Evolutionary conservation across 129 eudicot species (phyloP), one percentile per base, ranked within the genome.

Genomic region (Pseudognaphalium luteoalbum): DNA sequence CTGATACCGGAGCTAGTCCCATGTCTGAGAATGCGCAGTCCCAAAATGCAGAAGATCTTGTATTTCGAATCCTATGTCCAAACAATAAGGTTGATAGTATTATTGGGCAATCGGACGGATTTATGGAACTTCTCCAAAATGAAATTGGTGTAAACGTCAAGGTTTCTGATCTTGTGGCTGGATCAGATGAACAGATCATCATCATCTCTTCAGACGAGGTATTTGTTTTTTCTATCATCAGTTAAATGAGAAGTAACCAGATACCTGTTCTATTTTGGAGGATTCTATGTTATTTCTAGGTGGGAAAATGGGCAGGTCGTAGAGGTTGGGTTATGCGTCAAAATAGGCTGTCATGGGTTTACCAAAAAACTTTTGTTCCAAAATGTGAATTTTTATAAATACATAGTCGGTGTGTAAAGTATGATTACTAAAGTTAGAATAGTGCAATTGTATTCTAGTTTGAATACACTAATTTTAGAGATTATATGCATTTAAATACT

Each of bases 11-110:
- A 51, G 79, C 83, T 73, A 81, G 81, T 79, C 68, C 89, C 41
- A 39, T 76, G 72, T 65, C 83, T 76, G 93, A 91, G 62, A 88
- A 87, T 76, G 80, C 74, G 28, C 96, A 79, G 61, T 71, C 88
- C 8, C 78, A 80, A 68, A 62, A 80, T 80, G 80, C 85, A 39
- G 99, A 95, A 58, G 94, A 86, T 50, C 81, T 95, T 69, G 92
- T 95, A 57, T 95, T 95, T 77, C 91, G 92, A 61, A 95, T 95
- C 71, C 97, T 95, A 50, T 95, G 99, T 76, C 99, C 99, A 34
- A 82, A 63, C 61, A 88, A 77, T 39, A 95, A 88, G 91, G 82
- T 95, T 78, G 96, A 83, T 67, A 81, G 79, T 67, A 87, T 95
- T 85, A 73, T 89, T 68, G 97, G 99, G 70, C 97, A 89, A 73